Evolutionary conservation across 495 filamentous ascomycete species (phyloP), one percentile per base, ranked within the genome.

Genomic region (Trichoderma gamsii): DNA sequence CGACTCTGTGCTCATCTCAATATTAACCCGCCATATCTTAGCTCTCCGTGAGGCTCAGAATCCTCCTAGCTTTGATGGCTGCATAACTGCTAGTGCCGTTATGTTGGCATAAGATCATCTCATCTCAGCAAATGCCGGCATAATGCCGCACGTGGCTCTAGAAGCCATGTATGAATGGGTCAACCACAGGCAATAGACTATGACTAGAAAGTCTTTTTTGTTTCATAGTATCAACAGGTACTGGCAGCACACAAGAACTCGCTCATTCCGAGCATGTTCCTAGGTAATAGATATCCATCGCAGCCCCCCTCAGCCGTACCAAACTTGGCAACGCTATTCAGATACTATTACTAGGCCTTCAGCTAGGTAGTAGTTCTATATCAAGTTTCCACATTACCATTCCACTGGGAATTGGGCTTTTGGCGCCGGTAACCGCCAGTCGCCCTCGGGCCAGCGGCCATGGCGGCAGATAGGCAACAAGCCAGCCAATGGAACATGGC

Each of bases 371-470:
- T n/a, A 23, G 18, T 21, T 23, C 8, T 11, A 25, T n/a, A 1
- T 52, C 49, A 11, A 52, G 49, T 52, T 52, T 52, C 49, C 49
- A 52, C 49, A 52, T 49, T 6, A 49, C 12, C 44, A 49, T 49
- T 16, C 56, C 25, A 9, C 56, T 61, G 11, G 16, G 16, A 32
- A 7, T 61, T 25, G 27, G 29, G 3, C 27, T 32, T 16, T 23
- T 29, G 56, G 56, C 7, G 56, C 56, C 56, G 29, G 23, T 25
- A 29, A 25, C 27, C 23, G 56, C 25, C 27, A 1, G 13, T 61
- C n/a, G 1, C n/a, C n/a, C 56, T 61, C 29, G 56, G n/a, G 21
- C 12, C n/a, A 25, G 27, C 12, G 13, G 27, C 25, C 56, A 35
- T 3, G 25, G 11, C 9, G 21, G 49, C 4, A 21, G 49, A 52